Conservation (phyloP, 495 filamentous ascomycete genomes). For the Neurospora pannonica region DNA sequence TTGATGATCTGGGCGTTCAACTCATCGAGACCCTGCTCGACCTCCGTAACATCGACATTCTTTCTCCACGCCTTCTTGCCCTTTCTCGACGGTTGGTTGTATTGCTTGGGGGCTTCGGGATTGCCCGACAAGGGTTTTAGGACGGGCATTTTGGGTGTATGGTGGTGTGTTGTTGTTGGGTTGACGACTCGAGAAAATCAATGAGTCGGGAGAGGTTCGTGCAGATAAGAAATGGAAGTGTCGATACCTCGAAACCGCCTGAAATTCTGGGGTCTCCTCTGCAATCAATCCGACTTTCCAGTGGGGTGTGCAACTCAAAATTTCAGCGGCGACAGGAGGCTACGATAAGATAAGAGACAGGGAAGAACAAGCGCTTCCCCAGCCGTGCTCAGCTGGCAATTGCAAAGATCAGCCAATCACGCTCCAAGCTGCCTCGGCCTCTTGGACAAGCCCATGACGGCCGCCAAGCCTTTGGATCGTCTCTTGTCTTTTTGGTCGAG, state of each 20-base stretch:
- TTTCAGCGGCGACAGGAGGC: conserved; percentile 8
- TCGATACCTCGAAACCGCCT: neutral
- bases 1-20: conserved; percentile 80
- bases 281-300: neutral
- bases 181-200: neutral
- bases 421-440: neutral
- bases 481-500: neutral
- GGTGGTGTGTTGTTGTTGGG: neutral
- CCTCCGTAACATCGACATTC: conserved; percentile 84
- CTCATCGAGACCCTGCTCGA: conserved; percentile 73
- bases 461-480: conserved; percentile 17
- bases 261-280: neutral
- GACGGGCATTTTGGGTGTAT: conserved; percentile 17
- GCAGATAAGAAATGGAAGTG: neutral
- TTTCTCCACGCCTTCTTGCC: conserved; percentile 99
- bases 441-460: conserved; percentile 13
- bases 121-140: conserved; percentile 18
- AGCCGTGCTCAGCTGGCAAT: neutral
- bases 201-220: neutral
- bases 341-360: conserved; percentile 14
- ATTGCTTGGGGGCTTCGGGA: conserved; percentile 39
- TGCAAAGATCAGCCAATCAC: neutral
- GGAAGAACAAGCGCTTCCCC: neutral
- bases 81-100: conserved; percentile 84
- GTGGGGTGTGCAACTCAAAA: conserved; percentile 8